phyloP scores from a whole-genome alignment of 2,329 filamentous ascomycete species.

The Sphaerulina musiva region DNA sequence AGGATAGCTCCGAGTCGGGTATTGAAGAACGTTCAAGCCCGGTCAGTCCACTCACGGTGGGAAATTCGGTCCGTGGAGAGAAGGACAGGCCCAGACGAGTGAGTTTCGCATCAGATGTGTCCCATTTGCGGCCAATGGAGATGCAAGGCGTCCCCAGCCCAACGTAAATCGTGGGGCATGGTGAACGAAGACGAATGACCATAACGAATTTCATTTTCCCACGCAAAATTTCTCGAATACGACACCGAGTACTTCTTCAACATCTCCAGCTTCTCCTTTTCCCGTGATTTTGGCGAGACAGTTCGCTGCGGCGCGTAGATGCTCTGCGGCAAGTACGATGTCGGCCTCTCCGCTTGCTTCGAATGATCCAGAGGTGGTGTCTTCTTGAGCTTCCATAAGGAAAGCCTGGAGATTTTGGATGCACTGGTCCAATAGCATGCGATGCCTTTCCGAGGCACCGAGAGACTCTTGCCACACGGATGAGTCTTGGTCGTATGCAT shows the following conservation, averaged over 20 bases:
- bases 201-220: constrained; percentile 31
- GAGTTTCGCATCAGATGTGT: constrained; percentile 1
- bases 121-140: neutral
- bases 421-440: constrained; percentile 70
- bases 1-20: neutral
- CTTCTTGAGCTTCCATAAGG: constrained; percentile 48
- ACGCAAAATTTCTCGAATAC: constrained; percentile 80
- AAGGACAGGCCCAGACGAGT: constrained; percentile 1
- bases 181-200: neutral
- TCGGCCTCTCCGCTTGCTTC: constrained; percentile 53
- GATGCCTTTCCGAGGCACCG: constrained; percentile 84
- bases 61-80: neutral
- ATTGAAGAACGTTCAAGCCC: neutral
- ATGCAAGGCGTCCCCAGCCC: neutral
- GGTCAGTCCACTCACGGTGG: constrained; percentile 1
- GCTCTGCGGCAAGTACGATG: constrained; percentile 83
- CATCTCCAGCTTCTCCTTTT: constrained; percentile 74
- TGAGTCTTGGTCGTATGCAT: constrained; percentile 47
- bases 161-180: neutral
- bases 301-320: constrained; percentile 72
- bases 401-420: constrained; percentile 67
- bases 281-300: constrained; percentile 84
- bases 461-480: constrained; percentile 74
- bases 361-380: neutral
- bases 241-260: constrained; percentile 91